phyloP scores from a whole-genome alignment of 768 basidiomycete genomes.

The Lactarius hengduanensis region DNA sequence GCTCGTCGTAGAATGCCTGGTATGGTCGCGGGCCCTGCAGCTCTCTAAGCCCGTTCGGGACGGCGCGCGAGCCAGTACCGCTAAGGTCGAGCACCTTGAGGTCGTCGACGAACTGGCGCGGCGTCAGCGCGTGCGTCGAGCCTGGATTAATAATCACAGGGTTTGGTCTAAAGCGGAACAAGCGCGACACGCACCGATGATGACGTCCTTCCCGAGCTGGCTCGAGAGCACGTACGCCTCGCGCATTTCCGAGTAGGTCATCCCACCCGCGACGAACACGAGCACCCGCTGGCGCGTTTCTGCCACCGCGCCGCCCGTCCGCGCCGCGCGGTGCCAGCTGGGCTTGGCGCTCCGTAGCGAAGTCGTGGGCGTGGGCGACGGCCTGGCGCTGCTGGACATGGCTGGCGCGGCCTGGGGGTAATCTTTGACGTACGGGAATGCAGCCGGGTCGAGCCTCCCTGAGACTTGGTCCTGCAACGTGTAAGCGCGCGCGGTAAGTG shows the following conservation, averaged over 20 bases:
- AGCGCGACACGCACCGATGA: constrained; percentile 62
- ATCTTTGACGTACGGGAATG: constrained; percentile 92
- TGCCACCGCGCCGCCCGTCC: constrained; percentile 42
- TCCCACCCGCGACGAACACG: constrained; percentile 90
- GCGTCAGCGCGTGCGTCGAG: constrained; percentile 84
- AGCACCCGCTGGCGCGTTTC: constrained; percentile 73
- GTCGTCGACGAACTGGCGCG: constrained; percentile 82
- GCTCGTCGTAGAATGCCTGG: constrained; percentile 80
- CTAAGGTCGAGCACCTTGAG: constrained; percentile 82
- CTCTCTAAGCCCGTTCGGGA: constrained; percentile 68
- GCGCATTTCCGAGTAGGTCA: constrained; percentile 94
- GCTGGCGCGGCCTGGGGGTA: constrained; percentile 54
- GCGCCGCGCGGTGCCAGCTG: constrained; percentile 81
- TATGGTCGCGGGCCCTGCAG: constrained; percentile 48
- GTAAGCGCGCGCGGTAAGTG: not conserved
- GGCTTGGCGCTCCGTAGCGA: constrained; percentile 90
- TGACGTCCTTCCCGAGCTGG: constrained; percentile 80
- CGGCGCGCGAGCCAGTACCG: constrained; percentile 75
- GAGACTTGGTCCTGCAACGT: constrained; percentile 70
- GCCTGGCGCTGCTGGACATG: constrained; percentile 51
- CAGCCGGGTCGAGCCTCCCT: constrained; percentile 68
- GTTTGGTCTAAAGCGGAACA: no score
- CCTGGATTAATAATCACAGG: constrained; percentile 45
- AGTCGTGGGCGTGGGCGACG: constrained; percentile 42
- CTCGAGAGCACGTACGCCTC: constrained; percentile 79